Evolutionary conservation across 2,329 filamentous ascomycete species (phyloP), one percentile per base, ranked within the genome.

Genomic region (Apiospora rasikravindrae): DNA sequence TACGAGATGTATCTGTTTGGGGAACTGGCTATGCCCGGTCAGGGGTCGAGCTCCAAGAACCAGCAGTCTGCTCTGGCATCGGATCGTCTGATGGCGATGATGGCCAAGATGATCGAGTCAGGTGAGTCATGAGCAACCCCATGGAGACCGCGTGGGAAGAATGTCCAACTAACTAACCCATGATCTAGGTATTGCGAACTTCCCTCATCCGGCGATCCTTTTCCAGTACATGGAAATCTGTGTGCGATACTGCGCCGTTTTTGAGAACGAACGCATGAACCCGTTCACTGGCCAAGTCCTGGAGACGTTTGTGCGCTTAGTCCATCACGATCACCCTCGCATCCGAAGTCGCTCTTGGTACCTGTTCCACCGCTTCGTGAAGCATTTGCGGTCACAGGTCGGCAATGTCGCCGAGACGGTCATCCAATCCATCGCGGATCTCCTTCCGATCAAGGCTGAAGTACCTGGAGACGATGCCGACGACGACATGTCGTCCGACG

Each of bases 161-260:
- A 37, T 37, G 64, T 49, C 51, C 51, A 22, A 22, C 47, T 66
- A 42, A 19, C 69, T 57, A 57, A 71, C 53, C 24, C 72, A 40
- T 70, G 11, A 3, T 6, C 45, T 45, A 95, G 94, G 94, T 76
- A 93, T 98, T 76, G 92, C 94, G 73, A 92, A 88, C 61, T 97
- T 96, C 82, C 91, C 92, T 22, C 96, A 98, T 80, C 96, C 96
- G 1, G 94, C 95, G 22, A 95, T 98, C 69, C 90, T 98, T 75
- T 87, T 99, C 29, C 95, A 98, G 83, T 99, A 97, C 80, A 98
- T 99, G 95, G 96, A 99, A 82, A 97, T 98, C 47, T 98, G 95
- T 81, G 95, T 98, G 71, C 92, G 96, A 69, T 99, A 99, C 83
- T 94, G 92, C 80, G 90, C 91, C 40, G 97, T 98, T 82, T 98